A percentile compares a stretch with the other conserved stretches of the same genome.
Evolutionary conservation across 75 land plant species (phyloP).

Genomic region (Picea glauca): DNA sequence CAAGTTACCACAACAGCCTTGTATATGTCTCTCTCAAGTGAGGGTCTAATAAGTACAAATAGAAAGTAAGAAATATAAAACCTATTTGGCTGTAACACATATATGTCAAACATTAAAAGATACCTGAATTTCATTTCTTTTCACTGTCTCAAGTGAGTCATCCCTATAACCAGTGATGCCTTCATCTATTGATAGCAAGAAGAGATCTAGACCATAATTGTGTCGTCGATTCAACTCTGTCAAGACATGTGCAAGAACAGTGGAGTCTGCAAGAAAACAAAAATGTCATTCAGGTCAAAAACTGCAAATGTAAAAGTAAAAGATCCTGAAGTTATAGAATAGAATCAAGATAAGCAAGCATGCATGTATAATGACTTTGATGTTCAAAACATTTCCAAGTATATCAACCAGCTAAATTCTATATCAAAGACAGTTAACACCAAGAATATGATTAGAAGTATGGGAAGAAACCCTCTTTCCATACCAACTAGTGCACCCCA

Average conservation of each 20-base stretch:
- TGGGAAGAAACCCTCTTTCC: not conserved
- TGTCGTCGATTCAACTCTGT: conserved; percentile 74
- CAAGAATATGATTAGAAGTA: not conserved
- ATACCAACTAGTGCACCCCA: not conserved
- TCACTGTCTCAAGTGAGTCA: conserved; percentile 98
- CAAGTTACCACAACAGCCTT: not conserved
- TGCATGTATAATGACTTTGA: not conserved
- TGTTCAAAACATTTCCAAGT: not conserved
- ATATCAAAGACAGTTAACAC: too few species aligned
- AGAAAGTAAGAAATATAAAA: not conserved
- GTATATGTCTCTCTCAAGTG: not conserved
- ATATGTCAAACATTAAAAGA: not conserved
- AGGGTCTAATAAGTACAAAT: not conserved
- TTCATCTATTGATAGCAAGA: conserved; percentile 92
- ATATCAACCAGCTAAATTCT: not conserved
- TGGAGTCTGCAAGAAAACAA: conserved; percentile 77
- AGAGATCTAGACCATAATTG: conserved; percentile 90
- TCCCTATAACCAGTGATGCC: conserved; percentile 98
- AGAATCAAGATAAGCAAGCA: conserved; percentile 1
- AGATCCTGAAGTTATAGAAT: not conserved
- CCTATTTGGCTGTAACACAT: not conserved
- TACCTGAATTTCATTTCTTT: conserved; percentile 97
- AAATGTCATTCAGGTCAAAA: not conserved
- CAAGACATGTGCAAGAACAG: conserved; percentile 91
- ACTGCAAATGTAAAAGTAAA: not conserved